Conservation (phyloP, 495 filamentous ascomycete genomes). For the Staphylotrichum longicolle region DNA sequence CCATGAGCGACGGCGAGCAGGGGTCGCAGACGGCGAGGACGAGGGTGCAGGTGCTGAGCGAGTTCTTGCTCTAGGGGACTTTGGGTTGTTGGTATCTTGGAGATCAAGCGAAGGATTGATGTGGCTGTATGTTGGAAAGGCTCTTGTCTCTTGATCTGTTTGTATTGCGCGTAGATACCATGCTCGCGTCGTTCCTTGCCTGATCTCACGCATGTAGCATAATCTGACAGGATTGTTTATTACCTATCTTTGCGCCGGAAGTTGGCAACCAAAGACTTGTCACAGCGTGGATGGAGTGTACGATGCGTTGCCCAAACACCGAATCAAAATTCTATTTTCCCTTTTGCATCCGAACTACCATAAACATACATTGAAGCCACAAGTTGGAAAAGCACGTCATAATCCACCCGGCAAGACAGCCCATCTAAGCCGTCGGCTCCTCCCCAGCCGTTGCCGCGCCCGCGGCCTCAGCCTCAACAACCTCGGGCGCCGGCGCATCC, state of each 20-base stretch:
- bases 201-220: no score
- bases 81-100: neutral
- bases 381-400: neutral
- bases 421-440: constrained; percentile 5
- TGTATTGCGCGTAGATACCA: constrained; percentile 1
- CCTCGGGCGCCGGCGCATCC: constrained; percentile 18
- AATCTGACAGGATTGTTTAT: no score
- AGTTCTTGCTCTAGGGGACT: constrained; percentile 40
- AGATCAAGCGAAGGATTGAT: neutral
- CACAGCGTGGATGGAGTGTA: no score
- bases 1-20: constrained; percentile 52
- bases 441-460: neutral
- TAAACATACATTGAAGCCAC: neutral
- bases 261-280: neutral
- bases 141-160: neutral
- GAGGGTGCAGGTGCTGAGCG: constrained; percentile 54
- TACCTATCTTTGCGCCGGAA: no score
- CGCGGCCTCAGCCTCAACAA: neutral
- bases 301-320: neutral
- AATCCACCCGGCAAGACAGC: neutral
- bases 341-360: constrained; percentile 1
- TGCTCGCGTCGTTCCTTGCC: neutral
- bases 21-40: constrained; percentile 54
- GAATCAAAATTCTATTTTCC: constrained; percentile 1
- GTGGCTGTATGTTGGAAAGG: neutral